Base-by-base conservation (phyloP, 2,329 filamentous ascomycete genomes). In the Paecilomyces formosus region DNA sequence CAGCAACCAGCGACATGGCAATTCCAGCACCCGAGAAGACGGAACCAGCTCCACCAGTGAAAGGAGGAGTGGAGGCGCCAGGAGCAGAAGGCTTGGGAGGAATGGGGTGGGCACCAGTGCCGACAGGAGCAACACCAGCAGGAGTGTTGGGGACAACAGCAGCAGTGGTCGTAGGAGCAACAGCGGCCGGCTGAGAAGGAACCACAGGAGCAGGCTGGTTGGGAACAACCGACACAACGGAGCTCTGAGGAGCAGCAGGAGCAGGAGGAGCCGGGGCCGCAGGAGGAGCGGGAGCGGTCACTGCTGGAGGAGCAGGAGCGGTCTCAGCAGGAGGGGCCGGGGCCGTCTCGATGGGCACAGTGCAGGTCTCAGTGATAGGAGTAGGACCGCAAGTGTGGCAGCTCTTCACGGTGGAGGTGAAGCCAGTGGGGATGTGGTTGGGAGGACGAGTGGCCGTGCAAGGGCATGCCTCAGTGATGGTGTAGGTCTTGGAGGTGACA, bases 381-480 rank as follows among this genome's bases (percentile, higher is more conserved):
- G 21, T 24, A 1, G 50, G 50, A 4, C 57, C 61, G 49, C 64
- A 65, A 28, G 56, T 55, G 33, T 60, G 45, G 59, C 65, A 66
- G 8, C 55, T 55, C 24, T 60, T 58, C 15, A 65, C 63, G 21
- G 63, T 66, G 5, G 62, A 63, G 18, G 62, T 65, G 57, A 64
- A 64, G 33, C 64, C 64, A 15, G 49, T 33, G 12, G 62, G 63
- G 1, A 55, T 45, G 31, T 65, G 53, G 33, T 59, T 54, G 15
- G 56, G 28, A 9, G 28, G 13, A 21, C 62, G 58, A 30, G 61
- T 53, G 30, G 50, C 60, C n/a, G 57, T 61, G 56, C 65, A 67
- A 35, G 65, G 64, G 59, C 68, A 72, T 1, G 62, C 59, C 52
- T 71, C 69, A 13, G 69, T 72, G 60, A 72, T 63, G 21, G 70